Evolutionary conservation across 2,329 filamentous ascomycete genomes (phyloP).

Genomic region (Plectosphaerella cucumerina): DNA sequence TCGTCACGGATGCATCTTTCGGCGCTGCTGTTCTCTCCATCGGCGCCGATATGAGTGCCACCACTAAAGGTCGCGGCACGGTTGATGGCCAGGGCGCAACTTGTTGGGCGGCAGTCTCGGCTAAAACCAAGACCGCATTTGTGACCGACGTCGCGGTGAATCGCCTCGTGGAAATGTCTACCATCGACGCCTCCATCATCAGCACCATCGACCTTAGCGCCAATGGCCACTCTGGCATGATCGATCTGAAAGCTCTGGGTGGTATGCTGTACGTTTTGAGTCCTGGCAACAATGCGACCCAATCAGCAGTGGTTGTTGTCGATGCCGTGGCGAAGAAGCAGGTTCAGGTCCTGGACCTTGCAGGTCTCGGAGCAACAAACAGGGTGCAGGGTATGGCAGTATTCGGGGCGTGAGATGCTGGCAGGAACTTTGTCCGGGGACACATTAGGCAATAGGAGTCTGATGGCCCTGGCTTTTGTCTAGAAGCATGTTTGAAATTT

Average conservation of each 20-base stretch:
- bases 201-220: conserved; percentile 34
- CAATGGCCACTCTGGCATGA: conserved; percentile 47
- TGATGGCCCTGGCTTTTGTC: no score
- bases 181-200: conserved; percentile 42
- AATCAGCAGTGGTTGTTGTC: conserved; percentile 32
- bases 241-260: conserved; percentile 49
- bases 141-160: conserved; percentile 52
- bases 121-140: conserved; percentile 45
- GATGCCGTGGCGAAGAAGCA: conserved; percentile 17
- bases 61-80: conserved; percentile 29
- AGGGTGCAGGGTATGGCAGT: conserved; percentile 9
- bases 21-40: conserved; percentile 46
- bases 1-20: conserved; percentile 56
- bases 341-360: conserved; percentile 4
- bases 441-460: no score
- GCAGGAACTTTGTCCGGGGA: no score
- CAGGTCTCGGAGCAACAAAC: neutral
- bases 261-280: conserved; percentile 54
- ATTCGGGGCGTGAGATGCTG: neutral
- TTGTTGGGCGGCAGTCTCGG: conserved; percentile 53
- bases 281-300: conserved; percentile 42
- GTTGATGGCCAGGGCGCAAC: conserved; percentile 50
- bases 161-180: conserved; percentile 52
- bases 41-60: conserved; percentile 25
- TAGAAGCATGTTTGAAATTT: no score